Evolutionary conservation across 495 filamentous ascomycete species (phyloP).

Genomic region (Hyaloscypha variabilis): DNA sequence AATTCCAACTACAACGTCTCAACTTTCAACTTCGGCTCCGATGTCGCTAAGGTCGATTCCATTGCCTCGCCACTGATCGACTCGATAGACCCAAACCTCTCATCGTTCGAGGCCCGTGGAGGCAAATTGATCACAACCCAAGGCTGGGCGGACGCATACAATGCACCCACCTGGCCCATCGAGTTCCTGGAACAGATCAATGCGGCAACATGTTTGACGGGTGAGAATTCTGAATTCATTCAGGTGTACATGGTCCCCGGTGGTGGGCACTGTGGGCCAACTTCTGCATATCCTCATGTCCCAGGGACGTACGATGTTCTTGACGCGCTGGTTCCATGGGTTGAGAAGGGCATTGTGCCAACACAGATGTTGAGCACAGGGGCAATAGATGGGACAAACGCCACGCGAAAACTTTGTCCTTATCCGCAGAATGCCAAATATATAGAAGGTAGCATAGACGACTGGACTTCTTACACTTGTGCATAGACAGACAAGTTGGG

Average conservation of each 20-base stretch:
- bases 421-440: conserved; percentile 40
- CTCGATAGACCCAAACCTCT: conserved; percentile 38
- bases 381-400: conserved; percentile 34
- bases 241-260: conserved; percentile 43
- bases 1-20: conserved; percentile 45
- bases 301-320: conserved; percentile 39
- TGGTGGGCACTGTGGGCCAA: conserved; percentile 44
- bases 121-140: conserved; percentile 45
- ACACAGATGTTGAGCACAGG: conserved; percentile 32
- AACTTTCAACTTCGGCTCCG: conserved; percentile 41
- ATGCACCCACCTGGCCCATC: conserved; percentile 46
- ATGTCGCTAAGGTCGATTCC: conserved; percentile 38
- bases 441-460: conserved; percentile 25
- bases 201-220: conserved; percentile 24
- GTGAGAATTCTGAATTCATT: conserved; percentile 39
- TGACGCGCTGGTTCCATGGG: conserved; percentile 37
- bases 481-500: neutral
- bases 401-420: conserved; percentile 41
- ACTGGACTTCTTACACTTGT: conserved; percentile 23
- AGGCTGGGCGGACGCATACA: conserved; percentile 45
- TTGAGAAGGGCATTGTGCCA: conserved; percentile 33
- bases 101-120: conserved; percentile 33
- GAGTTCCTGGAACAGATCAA: conserved; percentile 41
- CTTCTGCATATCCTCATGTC: conserved; percentile 35
- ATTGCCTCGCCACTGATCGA: conserved; percentile 40